Percentiles rank a stretch among this genome's conserved stretches.
Evolutionary conservation across 1,139 yeast genomes (phyloP).

Genomic region (Lodderomyces margitis): DNA sequence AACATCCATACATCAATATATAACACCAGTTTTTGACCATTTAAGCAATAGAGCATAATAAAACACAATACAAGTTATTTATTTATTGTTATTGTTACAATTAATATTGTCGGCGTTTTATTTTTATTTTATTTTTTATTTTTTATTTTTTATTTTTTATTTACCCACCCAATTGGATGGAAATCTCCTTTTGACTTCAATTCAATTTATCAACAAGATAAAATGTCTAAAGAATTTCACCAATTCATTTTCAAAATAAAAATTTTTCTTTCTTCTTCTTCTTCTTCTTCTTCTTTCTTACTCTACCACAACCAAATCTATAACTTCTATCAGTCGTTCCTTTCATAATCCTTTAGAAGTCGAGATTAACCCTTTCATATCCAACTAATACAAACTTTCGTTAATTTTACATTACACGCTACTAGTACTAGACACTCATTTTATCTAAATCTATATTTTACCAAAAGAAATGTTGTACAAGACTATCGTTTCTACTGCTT

Average conservation of each 20-base stretch:
- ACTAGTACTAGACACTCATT: background rate
- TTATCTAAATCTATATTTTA: background rate
- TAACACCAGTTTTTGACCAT: too few species aligned
- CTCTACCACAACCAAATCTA: background rate
- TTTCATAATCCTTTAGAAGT: conserved; percentile 9
- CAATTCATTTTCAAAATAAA: background rate
- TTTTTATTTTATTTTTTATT: background rate
- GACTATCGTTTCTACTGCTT: conserved; percentile 35
- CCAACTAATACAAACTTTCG: conserved; percentile 5
- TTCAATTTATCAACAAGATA: background rate
- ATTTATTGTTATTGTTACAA: too few species aligned
- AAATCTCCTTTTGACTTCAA: background rate
- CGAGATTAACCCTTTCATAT: background rate
- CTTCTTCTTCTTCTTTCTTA: conserved; percentile 1
- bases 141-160: background rate
- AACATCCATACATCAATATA: too few species aligned
- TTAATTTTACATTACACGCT: background rate
- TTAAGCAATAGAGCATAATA: too few species aligned
- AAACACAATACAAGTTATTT: too few species aligned
- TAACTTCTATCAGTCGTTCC: conserved; percentile 9
- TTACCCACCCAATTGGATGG: background rate
- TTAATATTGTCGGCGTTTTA: too few species aligned
- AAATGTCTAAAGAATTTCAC: background rate
- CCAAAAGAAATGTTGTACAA: conserved; percentile 47
- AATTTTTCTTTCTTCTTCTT: background rate